Conservation (phyloP, 176 grass and related monocot genomes). For the Thinopyrum elongatum region DNA sequence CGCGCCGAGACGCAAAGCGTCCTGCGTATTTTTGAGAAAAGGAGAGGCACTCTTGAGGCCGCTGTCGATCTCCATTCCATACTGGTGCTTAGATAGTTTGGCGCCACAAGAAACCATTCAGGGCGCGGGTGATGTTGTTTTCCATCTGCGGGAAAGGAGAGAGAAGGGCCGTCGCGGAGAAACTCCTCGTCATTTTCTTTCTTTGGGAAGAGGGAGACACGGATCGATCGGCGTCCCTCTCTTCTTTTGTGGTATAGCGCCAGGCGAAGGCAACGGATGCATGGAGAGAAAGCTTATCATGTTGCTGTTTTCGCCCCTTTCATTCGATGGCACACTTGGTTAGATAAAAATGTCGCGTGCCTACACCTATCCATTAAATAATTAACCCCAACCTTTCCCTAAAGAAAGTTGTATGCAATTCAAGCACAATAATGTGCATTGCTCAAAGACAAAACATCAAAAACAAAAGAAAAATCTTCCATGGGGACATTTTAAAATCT, state of each 20-base stretch:
- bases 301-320: background rate
- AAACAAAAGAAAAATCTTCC: background rate
- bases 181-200: constrained; percentile 15
- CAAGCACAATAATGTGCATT: background rate
- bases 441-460: background rate
- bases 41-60: background rate
- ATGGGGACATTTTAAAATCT: background rate
- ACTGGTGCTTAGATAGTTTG: background rate
- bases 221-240: background rate
- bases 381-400: background rate
- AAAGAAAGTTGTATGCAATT: background rate
- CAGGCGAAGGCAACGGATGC: background rate
- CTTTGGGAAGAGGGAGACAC: constrained; percentile 15
- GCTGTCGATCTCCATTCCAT: background rate
- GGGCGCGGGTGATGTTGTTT: background rate
- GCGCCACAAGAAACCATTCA: background rate
- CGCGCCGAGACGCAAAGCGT: background rate
- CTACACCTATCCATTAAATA: background rate
- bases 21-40: background rate
- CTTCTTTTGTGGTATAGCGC: background rate
- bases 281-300: background rate
- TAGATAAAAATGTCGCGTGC: too few relatives aligned
- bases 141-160: constrained; percentile 21
- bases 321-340: background rate
- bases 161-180: background rate